Base-by-base conservation (phyloP, 139 green algal genomes). In the Chlorella sp. region DNA sequence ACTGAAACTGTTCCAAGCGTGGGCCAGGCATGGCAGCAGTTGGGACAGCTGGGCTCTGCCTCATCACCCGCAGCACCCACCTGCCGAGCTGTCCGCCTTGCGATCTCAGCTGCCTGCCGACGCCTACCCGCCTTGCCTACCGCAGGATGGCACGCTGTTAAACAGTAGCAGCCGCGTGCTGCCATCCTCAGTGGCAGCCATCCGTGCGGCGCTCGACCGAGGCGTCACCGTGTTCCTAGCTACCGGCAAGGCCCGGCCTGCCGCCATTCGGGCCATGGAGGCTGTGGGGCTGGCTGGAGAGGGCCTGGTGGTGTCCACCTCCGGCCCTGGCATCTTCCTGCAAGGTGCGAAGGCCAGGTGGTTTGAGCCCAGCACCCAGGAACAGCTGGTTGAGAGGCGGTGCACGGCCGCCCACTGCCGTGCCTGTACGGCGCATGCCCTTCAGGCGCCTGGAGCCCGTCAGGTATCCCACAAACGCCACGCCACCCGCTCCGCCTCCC, bases 191-290 rank as follows among this genome's bases (percentile, higher is more conserved):
- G 92, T 91, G 0, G 69, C 90, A 0, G 96, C 92, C 20, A 91
- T 99, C 70, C 83, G 86, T 36, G 91, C 89, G 7, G 94, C 95
- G 0, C 40, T 93, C 1, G 88, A 69, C 0, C 28, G 51, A 14
- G 95, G 96, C 9, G 91, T 99, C 60, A 84, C 38, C 0, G 91
- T 99, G 36, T 87, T 97, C 46, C 86, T 98, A 48, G 97, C 97
- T 19, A 99, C 97, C 11, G 97, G 97, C 70, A 99, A 99, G 85
- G 97, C 97, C 22, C 85, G 96, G n/a, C 93, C 96, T 7, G 96
- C 95, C 5, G 96, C 96, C 24, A 80, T 96, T 0, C 76, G 73
- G 28, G 95, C 95, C 0, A 90, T 93, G 44, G 40, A 81, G 0
- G 82, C 84, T 3, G 93, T 91, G 7, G 93, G 92, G 1, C 90